phyloP scores from a whole-genome alignment of 306 rosid species.

The Prunus armeniaca region DNA sequence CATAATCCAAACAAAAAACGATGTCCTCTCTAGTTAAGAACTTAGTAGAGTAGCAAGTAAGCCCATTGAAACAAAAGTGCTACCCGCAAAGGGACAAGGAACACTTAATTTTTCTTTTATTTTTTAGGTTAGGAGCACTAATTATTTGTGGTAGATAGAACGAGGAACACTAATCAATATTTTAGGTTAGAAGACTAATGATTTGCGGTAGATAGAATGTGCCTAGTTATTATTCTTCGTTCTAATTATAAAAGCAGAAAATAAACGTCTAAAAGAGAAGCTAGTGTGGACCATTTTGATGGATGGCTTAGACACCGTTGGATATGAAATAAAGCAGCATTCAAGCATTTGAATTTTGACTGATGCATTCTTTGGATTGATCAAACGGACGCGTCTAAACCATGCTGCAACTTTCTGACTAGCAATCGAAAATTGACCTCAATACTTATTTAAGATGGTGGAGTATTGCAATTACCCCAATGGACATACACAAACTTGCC shows the following conservation, averaged over 20 bases:
- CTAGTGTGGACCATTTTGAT: neutral
- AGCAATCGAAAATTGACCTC: neutral
- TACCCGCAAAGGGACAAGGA: neutral
- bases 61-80: neutral
- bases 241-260: neutral
- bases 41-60: neutral
- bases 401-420: neutral
- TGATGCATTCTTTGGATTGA: neutral
- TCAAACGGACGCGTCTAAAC: neutral
- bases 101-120: neutral
- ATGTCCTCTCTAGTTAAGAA: neutral
- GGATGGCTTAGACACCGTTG: neutral
- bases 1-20: neutral
- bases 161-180: neutral
- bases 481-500: neutral
- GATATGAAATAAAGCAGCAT: neutral
- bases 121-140: neutral
- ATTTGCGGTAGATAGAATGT: neutral
- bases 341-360: neutral
- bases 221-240: neutral
- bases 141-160: neutral
- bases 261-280: neutral
- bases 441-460: neutral
- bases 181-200: neutral
- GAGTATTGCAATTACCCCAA: neutral